A percentile compares a stretch with the other conserved stretches of the same genome.
Evolutionary conservation across 1,284 basidiomycete genomes (phyloP).

Genomic region (Pulchroboletus neoregius): DNA sequence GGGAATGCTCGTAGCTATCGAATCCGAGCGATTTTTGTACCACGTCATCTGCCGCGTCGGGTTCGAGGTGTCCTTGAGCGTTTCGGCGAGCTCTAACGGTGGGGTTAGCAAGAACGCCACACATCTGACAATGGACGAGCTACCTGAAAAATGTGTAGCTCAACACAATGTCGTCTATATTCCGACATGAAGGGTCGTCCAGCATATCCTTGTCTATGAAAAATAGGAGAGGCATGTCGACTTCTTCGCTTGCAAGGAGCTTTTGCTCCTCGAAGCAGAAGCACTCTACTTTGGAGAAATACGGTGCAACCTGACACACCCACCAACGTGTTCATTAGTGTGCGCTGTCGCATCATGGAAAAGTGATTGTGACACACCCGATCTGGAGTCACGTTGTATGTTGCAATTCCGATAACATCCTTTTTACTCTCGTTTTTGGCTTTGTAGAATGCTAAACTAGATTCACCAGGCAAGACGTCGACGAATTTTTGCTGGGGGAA

Average conservation of each 20-base stretch:
- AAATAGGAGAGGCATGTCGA: slow-evolving; percentile 97
- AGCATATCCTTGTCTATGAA: slow-evolving; percentile 97
- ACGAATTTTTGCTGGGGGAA: slow-evolving; percentile 89
- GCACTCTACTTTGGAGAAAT: slow-evolving; percentile 99
- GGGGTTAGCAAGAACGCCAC: slow-evolving; percentile 1
- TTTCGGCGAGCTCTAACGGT: slow-evolving; percentile 71
- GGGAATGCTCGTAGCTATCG: slow-evolving; percentile 53
- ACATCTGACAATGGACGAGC: background rate
- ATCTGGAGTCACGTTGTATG: slow-evolving; percentile 95
- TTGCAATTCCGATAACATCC: slow-evolving; percentile 98
- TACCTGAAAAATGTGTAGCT: slow-evolving; percentile 98
- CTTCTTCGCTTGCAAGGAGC: slow-evolving; percentile 91
- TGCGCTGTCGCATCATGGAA: background rate
- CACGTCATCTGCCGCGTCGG: slow-evolving; percentile 77
- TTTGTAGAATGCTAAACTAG: slow-evolving; percentile 94
- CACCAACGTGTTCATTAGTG: background rate
- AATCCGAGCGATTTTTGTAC: slow-evolving; percentile 79
- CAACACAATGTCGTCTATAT: slow-evolving; percentile 88
- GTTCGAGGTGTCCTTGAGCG: slow-evolving; percentile 75
- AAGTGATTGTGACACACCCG: slow-evolving; percentile 51
- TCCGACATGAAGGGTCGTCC: slow-evolving; percentile 84
- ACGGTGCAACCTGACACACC: slow-evolving; percentile 79
- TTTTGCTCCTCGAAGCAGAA: slow-evolving; percentile 99
- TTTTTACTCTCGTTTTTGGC: slow-evolving; percentile 83
- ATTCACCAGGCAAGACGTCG: slow-evolving; percentile 92